Percentiles rank a stretch among this genome's conserved stretches.
phyloP scores from a whole-genome alignment of 1,284 basidiomycete genomes.

The Boletus semigastroideus region DNA sequence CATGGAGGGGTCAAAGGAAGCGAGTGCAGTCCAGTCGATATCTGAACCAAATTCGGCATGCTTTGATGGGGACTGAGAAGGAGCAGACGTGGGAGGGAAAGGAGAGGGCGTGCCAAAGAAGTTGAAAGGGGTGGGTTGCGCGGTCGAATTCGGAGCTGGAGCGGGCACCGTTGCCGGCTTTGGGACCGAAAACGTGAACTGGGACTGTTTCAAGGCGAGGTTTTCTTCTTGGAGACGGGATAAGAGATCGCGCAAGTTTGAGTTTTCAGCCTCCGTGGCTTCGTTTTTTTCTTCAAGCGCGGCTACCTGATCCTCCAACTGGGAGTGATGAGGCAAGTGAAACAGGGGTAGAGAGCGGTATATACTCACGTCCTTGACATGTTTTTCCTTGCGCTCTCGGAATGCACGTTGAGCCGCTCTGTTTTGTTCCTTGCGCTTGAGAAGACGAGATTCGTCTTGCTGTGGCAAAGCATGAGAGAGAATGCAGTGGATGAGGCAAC shows the following conservation, averaged over 20 bases:
- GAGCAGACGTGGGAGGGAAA: constrained; percentile 24
- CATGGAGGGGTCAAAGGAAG: constrained; percentile 62
- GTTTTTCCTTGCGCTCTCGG: constrained; percentile 84
- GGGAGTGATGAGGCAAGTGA: constrained; percentile 13
- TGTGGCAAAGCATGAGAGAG: constrained; percentile 12
- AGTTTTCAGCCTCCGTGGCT: constrained; percentile 64
- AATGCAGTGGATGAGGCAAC: not conserved
- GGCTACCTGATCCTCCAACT: constrained; percentile 84
- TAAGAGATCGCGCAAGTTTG: constrained; percentile 75
- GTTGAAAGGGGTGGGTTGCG: constrained; percentile 30
- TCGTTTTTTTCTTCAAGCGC: constrained; percentile 77
- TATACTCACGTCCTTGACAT: constrained; percentile 78
- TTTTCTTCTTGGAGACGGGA: constrained; percentile 79
- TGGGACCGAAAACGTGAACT: constrained; percentile 75
- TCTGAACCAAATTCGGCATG: constrained; percentile 36
- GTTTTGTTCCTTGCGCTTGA: constrained; percentile 87
- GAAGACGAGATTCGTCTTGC: constrained; percentile 68
- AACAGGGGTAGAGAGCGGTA: constrained; percentile 5
- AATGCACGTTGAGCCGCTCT: constrained; percentile 84
- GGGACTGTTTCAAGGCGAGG: constrained; percentile 63
- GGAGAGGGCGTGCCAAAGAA: constrained; percentile 32
- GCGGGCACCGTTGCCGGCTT: constrained; percentile 36
- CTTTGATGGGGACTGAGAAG: constrained; percentile 22
- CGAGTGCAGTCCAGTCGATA: constrained; percentile 63
- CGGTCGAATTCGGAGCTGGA: constrained; percentile 19